These are phyloP conservation scores for Pilasporangium apinafurcum DNA, from an alignment of 352 stramenopile species.

Conservation along the genomic window DNA sequence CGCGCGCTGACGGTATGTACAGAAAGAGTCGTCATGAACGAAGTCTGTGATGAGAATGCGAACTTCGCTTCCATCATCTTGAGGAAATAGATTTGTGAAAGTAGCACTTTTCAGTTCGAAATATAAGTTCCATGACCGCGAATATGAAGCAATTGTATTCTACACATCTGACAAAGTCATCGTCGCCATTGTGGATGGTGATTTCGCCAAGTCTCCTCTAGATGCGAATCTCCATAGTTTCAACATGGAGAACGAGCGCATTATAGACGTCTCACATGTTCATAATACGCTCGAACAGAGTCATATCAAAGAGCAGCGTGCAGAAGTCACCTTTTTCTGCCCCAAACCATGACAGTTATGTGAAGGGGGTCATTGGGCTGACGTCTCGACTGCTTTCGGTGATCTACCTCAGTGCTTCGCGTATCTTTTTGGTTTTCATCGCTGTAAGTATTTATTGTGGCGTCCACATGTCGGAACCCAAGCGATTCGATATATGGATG, in stretches of 20 bases:
- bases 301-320: constrained; percentile 24
- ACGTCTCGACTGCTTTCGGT: neutral
- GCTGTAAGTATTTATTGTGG: neutral
- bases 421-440: no score
- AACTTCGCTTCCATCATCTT: no score
- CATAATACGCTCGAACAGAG: constrained; percentile 28
- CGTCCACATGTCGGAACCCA: neutral
- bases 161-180: constrained; percentile 13
- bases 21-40: no score
- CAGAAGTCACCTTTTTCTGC: constrained; percentile 18
- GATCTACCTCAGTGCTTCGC: neutral
- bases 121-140: no score
- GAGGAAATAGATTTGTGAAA: no score
- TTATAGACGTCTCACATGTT: constrained; percentile 50
- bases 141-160: no score
- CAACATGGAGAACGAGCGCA: constrained; percentile 32
- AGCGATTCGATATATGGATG: neutral
- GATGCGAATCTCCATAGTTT: constrained; percentile 54
- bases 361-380: neutral
- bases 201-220: constrained; percentile 37
- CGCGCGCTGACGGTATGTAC: no score
- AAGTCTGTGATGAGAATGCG: no score
- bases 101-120: no score
- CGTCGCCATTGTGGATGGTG: constrained; percentile 44
- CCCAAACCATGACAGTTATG: neutral